Evolutionary conservation across 306 rosid genomes (phyloP), one percentile per base, ranked within the genome.

Genomic region (Elaeagnus macrophylla): DNA sequence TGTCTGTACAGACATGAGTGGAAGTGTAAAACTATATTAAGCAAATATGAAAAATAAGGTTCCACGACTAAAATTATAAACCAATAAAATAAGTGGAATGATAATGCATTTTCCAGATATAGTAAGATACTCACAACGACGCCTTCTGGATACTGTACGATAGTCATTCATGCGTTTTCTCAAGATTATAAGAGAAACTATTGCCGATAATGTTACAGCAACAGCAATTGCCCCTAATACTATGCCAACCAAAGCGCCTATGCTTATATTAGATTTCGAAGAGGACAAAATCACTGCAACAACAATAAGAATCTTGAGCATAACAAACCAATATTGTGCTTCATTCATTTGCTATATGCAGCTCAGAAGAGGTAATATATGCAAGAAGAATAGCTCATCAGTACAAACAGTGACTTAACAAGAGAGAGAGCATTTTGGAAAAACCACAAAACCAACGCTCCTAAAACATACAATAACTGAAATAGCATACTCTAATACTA

Each of bases 171-270:
- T 10, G 52, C 59, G 67, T 46, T 6, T 38, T 74, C 94, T 81
- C 54, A 83, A 5, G 62, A 84, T 75, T 56, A 88, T 71, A 62
- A 93, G 72, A 60, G 77, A 73, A 66, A 81, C 79, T 61, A 84
- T 32, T 37, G 82, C 84, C 52, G 96, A 80, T 70, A 88, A 54
- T 7, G 65, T 60, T 61, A 74, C 75, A 9, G 94, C 95, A 62
- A 69, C 73, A 7, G 86, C 96, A 67, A 93, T 52, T 46, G 82
- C 59, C 66, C 95, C 99, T 48, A 93, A 13, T 73, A 88, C 39
- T 60, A 83, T 64, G 59, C 96, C 95, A 49, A 57, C 85, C 70
- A 88, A 52, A 8, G 93, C 85, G 6, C 90, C 88, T 5, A 61
- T 79, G 71, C 95, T 68, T 68, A 93, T 51, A 55, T 68, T 69